These are phyloP conservation scores for Fusarium pseudocircinatum DNA, from an alignment of 2,329 filamentous ascomycete species.

Conservation along the genomic window DNA sequence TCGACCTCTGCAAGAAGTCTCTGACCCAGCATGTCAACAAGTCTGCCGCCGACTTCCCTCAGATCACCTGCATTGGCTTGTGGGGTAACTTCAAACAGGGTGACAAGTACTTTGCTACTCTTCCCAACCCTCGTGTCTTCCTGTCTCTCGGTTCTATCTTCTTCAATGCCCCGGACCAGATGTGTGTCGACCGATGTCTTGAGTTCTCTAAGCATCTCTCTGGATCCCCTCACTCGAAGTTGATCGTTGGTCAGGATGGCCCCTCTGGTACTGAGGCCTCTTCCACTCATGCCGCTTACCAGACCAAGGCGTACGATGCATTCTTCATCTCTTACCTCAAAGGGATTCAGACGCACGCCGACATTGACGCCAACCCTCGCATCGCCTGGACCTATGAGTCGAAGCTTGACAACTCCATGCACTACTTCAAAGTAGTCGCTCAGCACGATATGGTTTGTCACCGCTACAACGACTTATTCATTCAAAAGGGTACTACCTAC, in stretches of 20 bases:
- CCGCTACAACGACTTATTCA: neutral
- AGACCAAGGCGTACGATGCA: conserved; percentile 16
- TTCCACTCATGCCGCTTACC: conserved; percentile 9
- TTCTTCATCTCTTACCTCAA: conserved; percentile 26
- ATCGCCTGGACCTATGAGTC: conserved; percentile 16
- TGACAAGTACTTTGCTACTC: conserved; percentile 15
- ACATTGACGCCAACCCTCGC: conserved; percentile 3
- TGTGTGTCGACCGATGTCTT: conserved; percentile 25
- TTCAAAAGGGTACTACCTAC: conserved; percentile 2
- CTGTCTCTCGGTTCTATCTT: conserved; percentile 31
- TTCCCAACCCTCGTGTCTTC: conserved; percentile 16
- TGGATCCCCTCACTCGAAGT: neutral
- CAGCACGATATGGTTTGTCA: conserved; percentile 21
- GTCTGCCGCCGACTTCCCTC: conserved; percentile 15
- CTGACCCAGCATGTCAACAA: conserved; percentile 15
- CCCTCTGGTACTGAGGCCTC: neutral
- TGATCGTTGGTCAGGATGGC: conserved; percentile 33
- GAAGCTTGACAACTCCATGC: conserved; percentile 12
- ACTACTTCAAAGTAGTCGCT: conserved; percentile 29
- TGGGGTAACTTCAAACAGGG: conserved; percentile 38
- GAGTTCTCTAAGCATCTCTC: conserved; percentile 17
- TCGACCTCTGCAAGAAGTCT: conserved; percentile 22
- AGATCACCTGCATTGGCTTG: conserved; percentile 19
- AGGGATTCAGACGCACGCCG: conserved; percentile 4
- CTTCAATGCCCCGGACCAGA: conserved; percentile 27